Evolutionary conservation across 2,329 filamentous ascomycete species (phyloP).

Genomic region (Diaporthe humulicola): DNA sequence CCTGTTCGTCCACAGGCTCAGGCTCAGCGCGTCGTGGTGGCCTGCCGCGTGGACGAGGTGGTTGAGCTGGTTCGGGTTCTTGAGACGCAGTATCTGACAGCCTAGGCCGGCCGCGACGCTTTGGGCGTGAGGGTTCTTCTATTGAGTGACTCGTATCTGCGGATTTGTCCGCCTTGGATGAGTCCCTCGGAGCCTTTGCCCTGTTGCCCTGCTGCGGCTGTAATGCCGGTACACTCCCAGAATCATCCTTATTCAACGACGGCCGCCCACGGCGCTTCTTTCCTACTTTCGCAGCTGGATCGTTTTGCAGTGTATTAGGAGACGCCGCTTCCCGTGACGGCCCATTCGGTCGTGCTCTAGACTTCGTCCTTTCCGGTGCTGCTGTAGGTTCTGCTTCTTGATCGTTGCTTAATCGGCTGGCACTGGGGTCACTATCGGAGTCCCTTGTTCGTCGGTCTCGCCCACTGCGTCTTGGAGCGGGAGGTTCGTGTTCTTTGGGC

Average conservation of each 20-base stretch:
- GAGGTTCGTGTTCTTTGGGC: background rate
- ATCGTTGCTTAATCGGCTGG: background rate
- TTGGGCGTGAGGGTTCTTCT: constrained; percentile 33
- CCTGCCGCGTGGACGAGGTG: constrained; percentile 1
- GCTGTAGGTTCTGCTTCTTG: constrained; percentile 14
- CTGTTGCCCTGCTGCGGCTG: constrained; percentile 23
- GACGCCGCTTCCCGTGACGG: background rate
- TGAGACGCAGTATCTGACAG: constrained; percentile 26
- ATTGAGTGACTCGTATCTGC: constrained; percentile 32
- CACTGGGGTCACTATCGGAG: background rate
- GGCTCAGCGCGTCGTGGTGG: background rate
- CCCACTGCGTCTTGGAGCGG: constrained; percentile 26
- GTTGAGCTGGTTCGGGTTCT: constrained; percentile 8
- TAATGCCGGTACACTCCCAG: background rate
- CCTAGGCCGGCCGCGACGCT: constrained; percentile 40
- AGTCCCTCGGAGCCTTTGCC: background rate
- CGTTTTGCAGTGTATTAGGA: background rate
- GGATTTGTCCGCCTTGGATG: background rate
- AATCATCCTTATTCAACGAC: constrained; percentile 1
- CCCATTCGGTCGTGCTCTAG: background rate
- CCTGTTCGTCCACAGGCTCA: constrained; percentile 38
- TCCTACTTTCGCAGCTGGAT: background rate
- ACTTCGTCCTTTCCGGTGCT: background rate
- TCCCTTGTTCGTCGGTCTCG: constrained; percentile 22
- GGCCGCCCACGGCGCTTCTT: constrained; percentile 30